Conservation (phyloP, 257 asterid species). For the Scutellaria galericulata region DNA sequence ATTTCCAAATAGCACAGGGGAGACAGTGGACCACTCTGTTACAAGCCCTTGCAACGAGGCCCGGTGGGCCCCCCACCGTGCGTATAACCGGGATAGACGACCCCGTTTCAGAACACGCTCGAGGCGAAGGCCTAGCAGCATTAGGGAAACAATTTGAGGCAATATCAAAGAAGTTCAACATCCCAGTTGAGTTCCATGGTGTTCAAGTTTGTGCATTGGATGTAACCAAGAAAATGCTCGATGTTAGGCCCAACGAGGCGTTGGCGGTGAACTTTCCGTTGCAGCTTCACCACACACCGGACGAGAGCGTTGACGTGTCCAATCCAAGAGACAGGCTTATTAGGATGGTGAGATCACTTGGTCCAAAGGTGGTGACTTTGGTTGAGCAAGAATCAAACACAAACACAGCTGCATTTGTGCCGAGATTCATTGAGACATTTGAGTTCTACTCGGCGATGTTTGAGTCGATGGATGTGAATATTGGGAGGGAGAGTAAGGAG, state of each 20-base stretch:
- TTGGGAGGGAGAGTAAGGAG: constrained; percentile 69
- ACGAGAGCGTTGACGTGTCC: constrained; percentile 83
- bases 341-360: constrained; percentile 74
- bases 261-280: constrained; percentile 86
- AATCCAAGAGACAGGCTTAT: constrained; percentile 87
- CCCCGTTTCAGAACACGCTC: constrained; percentile 73
- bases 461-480: constrained; percentile 71
- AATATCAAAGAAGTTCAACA: constrained; percentile 70
- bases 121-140: constrained; percentile 65
- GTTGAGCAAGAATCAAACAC: constrained; percentile 94
- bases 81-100: constrained; percentile 92
- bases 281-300: constrained; percentile 90
- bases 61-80: constrained; percentile 77
- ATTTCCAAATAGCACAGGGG: constrained; percentile 86
- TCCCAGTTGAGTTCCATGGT: constrained; percentile 74
- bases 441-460: constrained; percentile 80
- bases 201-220: constrained; percentile 68
- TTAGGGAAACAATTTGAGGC: constrained; percentile 53
- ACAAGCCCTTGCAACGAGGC: constrained; percentile 90
- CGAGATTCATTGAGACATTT: constrained; percentile 68
- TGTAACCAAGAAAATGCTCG: constrained; percentile 65
- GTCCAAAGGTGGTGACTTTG: constrained; percentile 78
- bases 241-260: constrained; percentile 70
- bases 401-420: constrained; percentile 78
- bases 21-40: constrained; percentile 89